A percentile compares a stretch with the other conserved stretches of the same genome.
Conservation (phyloP, 169 alveolate species). For the Eimeria acervulina region DNA sequence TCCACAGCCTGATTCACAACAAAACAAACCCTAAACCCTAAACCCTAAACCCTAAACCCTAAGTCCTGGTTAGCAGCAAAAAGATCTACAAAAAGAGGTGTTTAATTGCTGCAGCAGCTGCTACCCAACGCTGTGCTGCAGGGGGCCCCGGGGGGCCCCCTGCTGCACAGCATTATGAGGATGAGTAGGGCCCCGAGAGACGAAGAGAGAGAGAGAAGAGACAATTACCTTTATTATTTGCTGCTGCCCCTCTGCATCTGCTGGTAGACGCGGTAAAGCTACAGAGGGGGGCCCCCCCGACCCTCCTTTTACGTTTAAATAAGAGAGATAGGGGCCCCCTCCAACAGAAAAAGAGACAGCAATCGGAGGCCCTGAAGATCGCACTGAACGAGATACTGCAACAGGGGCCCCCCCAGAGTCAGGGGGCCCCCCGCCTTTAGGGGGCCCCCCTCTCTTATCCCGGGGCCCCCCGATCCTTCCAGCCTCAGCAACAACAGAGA, state of each 20-base stretch:
- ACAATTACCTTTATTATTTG: background rate
- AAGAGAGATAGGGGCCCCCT: constrained; percentile 45
- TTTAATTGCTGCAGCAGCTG: background rate
- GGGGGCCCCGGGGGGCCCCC: constrained; percentile 47
- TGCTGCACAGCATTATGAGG: too few species aligned
- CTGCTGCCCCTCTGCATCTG: background rate
- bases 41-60: constrained; percentile 12
- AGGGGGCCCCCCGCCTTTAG: background rate
- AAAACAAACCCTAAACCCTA: constrained; percentile 36
- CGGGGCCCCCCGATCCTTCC: constrained; percentile 40
- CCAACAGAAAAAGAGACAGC: constrained; percentile 1
- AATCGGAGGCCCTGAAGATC: background rate
- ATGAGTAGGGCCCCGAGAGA: too few species aligned
- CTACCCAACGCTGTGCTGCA: background rate
- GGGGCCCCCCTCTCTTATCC: constrained; percentile 18
- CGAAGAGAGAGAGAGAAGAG: background rate
- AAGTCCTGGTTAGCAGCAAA: background rate
- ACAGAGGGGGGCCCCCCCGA: background rate
- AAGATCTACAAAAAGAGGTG: background rate
- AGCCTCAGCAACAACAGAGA: constrained; percentile 29
- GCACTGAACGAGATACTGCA: background rate
- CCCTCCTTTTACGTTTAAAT: background rate
- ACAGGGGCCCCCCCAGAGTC: background rate
- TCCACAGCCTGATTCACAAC: constrained; percentile 16
- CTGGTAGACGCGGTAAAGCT: background rate